Evolutionary conservation across 768 basidiomycete species (phyloP).

Genomic region (Rhodotorula toruloides): DNA sequence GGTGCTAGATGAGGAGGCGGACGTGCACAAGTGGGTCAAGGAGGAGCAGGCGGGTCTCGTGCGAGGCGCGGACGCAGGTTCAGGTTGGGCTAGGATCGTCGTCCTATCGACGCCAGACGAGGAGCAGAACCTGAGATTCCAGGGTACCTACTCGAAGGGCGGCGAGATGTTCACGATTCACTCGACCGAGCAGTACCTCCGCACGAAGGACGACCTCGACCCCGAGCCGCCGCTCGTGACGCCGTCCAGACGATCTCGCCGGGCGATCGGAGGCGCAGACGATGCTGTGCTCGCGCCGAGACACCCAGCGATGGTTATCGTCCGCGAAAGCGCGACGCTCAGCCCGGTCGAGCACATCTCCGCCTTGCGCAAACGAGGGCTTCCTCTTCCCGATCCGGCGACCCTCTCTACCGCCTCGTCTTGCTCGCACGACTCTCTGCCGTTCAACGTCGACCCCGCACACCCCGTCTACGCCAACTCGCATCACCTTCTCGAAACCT

Average conservation of each 20-base stretch:
- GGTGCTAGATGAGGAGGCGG: slow-evolving; percentile 16
- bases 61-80: neutral
- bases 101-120: neutral
- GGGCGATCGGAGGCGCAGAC: neutral
- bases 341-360: slow-evolving; percentile 8
- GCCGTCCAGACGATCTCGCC: neutral
- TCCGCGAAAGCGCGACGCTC: slow-evolving; percentile 16
- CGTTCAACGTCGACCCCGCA: slow-evolving; percentile 60
- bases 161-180: slow-evolving; percentile 33
- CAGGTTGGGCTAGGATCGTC: slow-evolving; percentile 24
- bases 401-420: neutral
- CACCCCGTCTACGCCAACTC: slow-evolving; percentile 44
- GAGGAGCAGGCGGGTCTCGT: slow-evolving; percentile 28
- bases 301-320: slow-evolving; percentile 21
- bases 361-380: slow-evolving; percentile 18
- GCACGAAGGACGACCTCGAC: slow-evolving; percentile 16
- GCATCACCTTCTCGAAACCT: neutral
- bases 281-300: neutral
- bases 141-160: slow-evolving; percentile 14
- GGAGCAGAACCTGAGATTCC: slow-evolving; percentile 10
- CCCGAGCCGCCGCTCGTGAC: slow-evolving; percentile 11
- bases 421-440: slow-evolving; percentile 67
- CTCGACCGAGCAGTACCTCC: slow-evolving; percentile 19
- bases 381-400: neutral
- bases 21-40: slow-evolving; percentile 19